Conservation (phyloP, 352 stramenopile genomes). For the Globisporangium ultimum region DNA sequence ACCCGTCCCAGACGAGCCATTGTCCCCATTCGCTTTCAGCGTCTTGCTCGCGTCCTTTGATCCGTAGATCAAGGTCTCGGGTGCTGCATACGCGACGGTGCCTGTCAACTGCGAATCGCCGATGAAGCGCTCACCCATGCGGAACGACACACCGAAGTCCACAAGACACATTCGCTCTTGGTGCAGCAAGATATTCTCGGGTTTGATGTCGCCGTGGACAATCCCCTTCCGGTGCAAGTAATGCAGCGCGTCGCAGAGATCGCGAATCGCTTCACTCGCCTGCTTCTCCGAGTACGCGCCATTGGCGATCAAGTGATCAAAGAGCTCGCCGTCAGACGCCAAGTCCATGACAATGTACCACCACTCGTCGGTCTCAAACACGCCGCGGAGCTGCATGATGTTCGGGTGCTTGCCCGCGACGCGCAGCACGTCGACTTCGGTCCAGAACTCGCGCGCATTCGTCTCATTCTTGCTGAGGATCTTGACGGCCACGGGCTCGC, state of each 20-base stretch:
- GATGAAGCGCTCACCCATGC: constrained; percentile 70
- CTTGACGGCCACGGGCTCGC: constrained; percentile 75
- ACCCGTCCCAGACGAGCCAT: constrained; percentile 14
- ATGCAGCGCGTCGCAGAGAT: constrained; percentile 74
- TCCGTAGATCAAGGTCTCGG: constrained; percentile 61
- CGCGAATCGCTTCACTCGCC: constrained; percentile 59
- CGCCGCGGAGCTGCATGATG: constrained; percentile 72
- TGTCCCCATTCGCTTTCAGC: background rate
- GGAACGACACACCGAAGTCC: constrained; percentile 85
- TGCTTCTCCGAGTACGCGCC: constrained; percentile 86
- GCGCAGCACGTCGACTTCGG: constrained; percentile 73
- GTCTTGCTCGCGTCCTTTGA: constrained; percentile 16
- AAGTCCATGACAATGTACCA: constrained; percentile 87
- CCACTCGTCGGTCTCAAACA: constrained; percentile 66
- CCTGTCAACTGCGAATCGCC: constrained; percentile 70
- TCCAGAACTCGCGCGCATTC: constrained; percentile 79
- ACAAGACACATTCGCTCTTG: constrained; percentile 78
- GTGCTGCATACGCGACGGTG: constrained; percentile 72
- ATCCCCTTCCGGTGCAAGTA: constrained; percentile 87
- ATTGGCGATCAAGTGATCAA: constrained; percentile 84
- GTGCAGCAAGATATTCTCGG: constrained; percentile 83
- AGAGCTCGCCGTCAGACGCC: constrained; percentile 82
- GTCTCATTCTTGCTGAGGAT: constrained; percentile 78
- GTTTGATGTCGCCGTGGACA: constrained; percentile 88
- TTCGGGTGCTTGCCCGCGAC: constrained; percentile 72